These are phyloP conservation scores for Circinella minor DNA, from an alignment of 371 early-diverging fungal genomes.

Conservation along the genomic window DNA sequence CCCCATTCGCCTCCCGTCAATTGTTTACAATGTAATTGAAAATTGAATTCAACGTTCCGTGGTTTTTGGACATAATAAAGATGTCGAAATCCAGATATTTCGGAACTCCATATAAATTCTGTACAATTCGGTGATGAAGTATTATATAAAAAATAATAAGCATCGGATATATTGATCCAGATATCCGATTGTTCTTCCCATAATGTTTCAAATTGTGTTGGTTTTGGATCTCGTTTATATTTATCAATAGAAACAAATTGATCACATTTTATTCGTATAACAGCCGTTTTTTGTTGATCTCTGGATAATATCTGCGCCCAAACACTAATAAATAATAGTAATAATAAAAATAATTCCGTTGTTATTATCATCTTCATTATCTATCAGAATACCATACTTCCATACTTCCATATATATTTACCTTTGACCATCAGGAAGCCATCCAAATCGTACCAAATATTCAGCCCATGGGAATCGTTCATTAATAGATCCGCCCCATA, in stretches of 20 bases:
- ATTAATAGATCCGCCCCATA: constrained; percentile 50
- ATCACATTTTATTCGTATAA: constrained; percentile 49
- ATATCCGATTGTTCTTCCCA: constrained; percentile 60
- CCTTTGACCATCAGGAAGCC: constrained; percentile 70
- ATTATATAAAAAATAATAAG: constrained; percentile 50
- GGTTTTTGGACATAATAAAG: constrained; percentile 50
- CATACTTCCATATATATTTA: constrained; percentile 16
- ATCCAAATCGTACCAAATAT: constrained; percentile 79
- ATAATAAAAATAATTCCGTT: not conserved
- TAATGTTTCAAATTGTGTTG: constrained; percentile 51
- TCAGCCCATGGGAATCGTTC: constrained; percentile 74
- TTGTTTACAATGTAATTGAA: constrained; percentile 18
- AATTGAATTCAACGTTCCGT: too few species aligned
- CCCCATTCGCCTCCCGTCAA: constrained; percentile 60
- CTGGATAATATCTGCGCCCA: constrained; percentile 77
- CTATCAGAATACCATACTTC: not conserved
- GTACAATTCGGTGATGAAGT: constrained; percentile 1
- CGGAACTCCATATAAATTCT: constrained; percentile 66
- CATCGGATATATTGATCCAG: constrained; percentile 77
- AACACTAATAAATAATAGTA: constrained; percentile 38
- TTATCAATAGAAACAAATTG: constrained; percentile 10
- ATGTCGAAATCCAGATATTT: constrained; percentile 73
- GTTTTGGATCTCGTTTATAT: constrained; percentile 11
- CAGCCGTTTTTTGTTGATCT: constrained; percentile 60
- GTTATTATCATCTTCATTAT: not conserved